phyloP scores from a whole-genome alignment of 2,329 filamentous ascomycete genomes.

The Aspergillus bombycis region DNA sequence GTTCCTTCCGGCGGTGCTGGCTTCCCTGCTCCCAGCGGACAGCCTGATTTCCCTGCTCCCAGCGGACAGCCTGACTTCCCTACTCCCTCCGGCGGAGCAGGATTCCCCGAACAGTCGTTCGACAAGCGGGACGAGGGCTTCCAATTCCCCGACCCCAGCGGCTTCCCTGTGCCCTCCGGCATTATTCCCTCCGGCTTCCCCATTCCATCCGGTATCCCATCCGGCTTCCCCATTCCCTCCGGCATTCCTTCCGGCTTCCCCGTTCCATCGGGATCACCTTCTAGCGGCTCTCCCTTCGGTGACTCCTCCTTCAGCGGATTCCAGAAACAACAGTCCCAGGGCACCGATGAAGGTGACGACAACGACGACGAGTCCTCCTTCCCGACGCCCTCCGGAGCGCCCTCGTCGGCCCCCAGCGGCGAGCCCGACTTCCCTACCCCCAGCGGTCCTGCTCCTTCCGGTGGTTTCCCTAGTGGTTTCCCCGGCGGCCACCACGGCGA shows the following conservation, averaged over 20 bases:
- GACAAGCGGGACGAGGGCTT: neutral
- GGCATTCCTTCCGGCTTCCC: conserved; percentile 4
- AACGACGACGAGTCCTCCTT: neutral
- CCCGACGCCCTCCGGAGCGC: neutral
- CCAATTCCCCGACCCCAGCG: neutral
- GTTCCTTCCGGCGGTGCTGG: neutral
- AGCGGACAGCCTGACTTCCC: neutral
- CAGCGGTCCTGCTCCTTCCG: neutral
- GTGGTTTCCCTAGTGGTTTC: neutral
- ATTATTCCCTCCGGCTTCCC: neutral
- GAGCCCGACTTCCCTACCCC: neutral
- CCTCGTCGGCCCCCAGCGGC: neutral
- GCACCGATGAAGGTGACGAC: neutral
- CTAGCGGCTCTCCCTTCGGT: neutral
- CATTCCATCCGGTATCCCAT: neutral
- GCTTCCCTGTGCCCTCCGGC: neutral
- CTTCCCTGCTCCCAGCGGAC: neutral
- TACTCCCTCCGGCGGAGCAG: neutral
- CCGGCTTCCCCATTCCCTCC: neutral
- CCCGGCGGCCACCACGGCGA: neutral
- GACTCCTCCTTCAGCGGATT: neutral
- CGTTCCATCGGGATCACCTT: conserved; percentile 1
- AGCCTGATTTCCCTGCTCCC: neutral
- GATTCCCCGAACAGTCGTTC: neutral
- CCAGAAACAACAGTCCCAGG: neutral